Evolutionary conservation across 2,329 filamentous ascomycete genomes (phyloP).

Genomic region (Pseudogymnoascus sp.): DNA sequence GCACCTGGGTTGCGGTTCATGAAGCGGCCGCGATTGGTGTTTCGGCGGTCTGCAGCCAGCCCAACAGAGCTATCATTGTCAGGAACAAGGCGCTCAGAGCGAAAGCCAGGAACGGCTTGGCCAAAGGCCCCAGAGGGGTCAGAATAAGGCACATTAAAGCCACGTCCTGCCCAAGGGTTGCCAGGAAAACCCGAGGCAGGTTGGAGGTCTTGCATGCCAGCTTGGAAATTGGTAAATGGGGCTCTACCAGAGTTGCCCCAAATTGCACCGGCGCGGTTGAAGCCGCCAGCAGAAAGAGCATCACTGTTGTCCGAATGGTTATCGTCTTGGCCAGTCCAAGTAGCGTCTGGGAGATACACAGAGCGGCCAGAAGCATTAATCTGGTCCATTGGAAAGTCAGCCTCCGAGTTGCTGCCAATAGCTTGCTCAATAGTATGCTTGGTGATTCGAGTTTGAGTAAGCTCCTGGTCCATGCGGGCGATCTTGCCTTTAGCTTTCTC

Average conservation of each 20-base stretch:
- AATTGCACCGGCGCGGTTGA: conserved; percentile 48
- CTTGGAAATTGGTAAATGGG: conserved; percentile 25
- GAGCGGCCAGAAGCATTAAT: conserved; percentile 31
- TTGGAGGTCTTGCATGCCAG: conserved; percentile 20
- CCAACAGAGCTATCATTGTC: conserved; percentile 26
- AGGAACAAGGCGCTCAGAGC: conserved; percentile 24
- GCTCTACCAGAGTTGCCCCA: conserved; percentile 44
- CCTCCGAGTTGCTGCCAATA: conserved; percentile 42
- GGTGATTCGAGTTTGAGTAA: conserved; percentile 55
- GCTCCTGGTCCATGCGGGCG: conserved; percentile 62
- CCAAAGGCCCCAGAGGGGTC: conserved; percentile 21
- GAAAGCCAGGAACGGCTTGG: conserved; percentile 22
- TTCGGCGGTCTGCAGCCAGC: conserved; percentile 20
- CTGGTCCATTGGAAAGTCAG: conserved; percentile 29
- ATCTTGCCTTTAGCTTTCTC: conserved; percentile 65
- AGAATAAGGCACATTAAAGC: conserved; percentile 27
- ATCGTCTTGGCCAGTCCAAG: conserved; percentile 49
- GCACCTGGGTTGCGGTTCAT: conserved; percentile 22
- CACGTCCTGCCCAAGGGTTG: conserved; percentile 42
- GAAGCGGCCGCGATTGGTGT: conserved; percentile 23
- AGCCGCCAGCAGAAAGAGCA: conserved; percentile 42
- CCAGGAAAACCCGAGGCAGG: conserved; percentile 32
- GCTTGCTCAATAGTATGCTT: conserved; percentile 52
- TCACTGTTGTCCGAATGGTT: conserved; percentile 51
- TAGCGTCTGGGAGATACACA: conserved; percentile 34